Evolutionary conservation across 1,284 basidiomycete species (phyloP).

Genomic region (Ganoderma resinaceum): DNA sequence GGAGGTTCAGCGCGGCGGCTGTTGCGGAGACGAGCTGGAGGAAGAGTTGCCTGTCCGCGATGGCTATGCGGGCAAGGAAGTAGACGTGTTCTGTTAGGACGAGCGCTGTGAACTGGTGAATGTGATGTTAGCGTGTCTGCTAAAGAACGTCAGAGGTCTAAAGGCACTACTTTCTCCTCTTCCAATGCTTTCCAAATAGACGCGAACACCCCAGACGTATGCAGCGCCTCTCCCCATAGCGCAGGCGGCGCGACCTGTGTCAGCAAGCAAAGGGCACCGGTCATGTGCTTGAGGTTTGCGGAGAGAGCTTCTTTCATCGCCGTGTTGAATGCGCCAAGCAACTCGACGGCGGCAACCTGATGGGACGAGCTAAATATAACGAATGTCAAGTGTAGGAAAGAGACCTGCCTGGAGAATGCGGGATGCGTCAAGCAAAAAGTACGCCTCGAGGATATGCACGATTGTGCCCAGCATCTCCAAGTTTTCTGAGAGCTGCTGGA

Average conservation of each 20-base stretch:
- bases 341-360: slow-evolving; percentile 58
- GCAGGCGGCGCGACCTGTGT: slow-evolving; percentile 66
- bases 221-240: slow-evolving; percentile 75
- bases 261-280: slow-evolving; percentile 61
- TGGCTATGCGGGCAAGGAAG: slow-evolving; percentile 71
- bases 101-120: slow-evolving; percentile 54
- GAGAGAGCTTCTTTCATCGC: slow-evolving; percentile 55
- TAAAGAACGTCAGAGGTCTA: neutral
- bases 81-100: slow-evolving; percentile 71
- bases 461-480: slow-evolving; percentile 79
- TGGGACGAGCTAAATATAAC: neutral
- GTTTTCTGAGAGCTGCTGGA: slow-evolving; percentile 70
- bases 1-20: slow-evolving; percentile 51
- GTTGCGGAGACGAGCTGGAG: slow-evolving; percentile 69
- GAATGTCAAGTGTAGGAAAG: neutral
- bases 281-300: slow-evolving; percentile 65
- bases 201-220: slow-evolving; percentile 73
- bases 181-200: slow-evolving; percentile 62
- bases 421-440: slow-evolving; percentile 76
- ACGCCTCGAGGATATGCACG: slow-evolving; percentile 79
- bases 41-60: slow-evolving; percentile 70
- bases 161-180: slow-evolving; percentile 63
- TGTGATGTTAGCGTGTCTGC: slow-evolving; percentile 1
- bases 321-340: slow-evolving; percentile 61
- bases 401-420: slow-evolving; percentile 69